These are phyloP conservation scores for Sclerotinia spermophila DNA, from an alignment of 2,329 filamentous ascomycete species.

Conservation along the genomic window DNA sequence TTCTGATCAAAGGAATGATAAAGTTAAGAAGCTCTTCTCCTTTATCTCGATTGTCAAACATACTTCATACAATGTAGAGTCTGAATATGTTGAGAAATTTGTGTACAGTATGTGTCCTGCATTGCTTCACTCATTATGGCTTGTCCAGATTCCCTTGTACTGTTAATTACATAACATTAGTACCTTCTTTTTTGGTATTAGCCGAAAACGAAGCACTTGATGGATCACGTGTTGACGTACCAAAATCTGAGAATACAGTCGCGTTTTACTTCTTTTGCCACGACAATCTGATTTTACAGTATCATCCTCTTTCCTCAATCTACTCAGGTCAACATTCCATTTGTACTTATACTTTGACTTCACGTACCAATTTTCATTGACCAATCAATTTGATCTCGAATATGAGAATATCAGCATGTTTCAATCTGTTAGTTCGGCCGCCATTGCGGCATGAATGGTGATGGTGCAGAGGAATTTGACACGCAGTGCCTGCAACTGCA, in stretches of 20 bases:
- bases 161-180: too few species aligned
- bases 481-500: conserved; percentile 24
- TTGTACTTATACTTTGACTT: background rate
- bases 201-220: background rate
- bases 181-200: background rate
- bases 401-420: conserved; percentile 3
- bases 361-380: background rate
- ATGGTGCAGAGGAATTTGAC: conserved; percentile 21
- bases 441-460: conserved; percentile 21
- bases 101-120: background rate
- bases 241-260: background rate
- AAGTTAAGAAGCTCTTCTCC: background rate
- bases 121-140: background rate
- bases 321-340: background rate
- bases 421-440: conserved; percentile 9
- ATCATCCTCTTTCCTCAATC: background rate
- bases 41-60: background rate
- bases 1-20: background rate
- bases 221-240: background rate
- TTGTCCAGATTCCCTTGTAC: background rate
- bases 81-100: background rate
- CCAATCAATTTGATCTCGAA: background rate
- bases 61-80: background rate
- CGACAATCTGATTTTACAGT: background rate
- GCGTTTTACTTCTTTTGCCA: background rate